Conservation (phyloP, 805 yeast genomes). For the Candida hungchunana region DNA sequence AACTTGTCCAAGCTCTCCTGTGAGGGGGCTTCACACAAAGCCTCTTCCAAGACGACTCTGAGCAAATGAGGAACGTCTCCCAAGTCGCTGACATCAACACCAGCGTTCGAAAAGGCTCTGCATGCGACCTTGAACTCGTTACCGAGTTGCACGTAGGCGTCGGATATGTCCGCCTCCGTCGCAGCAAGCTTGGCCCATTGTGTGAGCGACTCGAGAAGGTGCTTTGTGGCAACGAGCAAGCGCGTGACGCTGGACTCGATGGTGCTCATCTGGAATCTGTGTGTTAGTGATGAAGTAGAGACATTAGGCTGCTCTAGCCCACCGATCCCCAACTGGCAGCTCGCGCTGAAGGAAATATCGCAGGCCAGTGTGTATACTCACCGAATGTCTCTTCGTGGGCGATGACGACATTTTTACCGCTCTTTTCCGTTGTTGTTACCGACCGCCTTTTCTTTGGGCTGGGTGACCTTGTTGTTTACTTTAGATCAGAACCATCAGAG, state of each 20-base stretch:
- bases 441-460: too few relatives aligned
- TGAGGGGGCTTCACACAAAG: slow-evolving; percentile 79
- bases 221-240: slow-evolving; percentile 82
- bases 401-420: slow-evolving; percentile 11
- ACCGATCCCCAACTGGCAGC: not conserved
- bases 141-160: slow-evolving; percentile 87
- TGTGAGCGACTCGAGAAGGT: slow-evolving; percentile 76
- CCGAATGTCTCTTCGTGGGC: slow-evolving; percentile 27
- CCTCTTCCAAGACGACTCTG: slow-evolving; percentile 77
- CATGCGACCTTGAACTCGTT: slow-evolving; percentile 88
- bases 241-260: slow-evolving; percentile 77
- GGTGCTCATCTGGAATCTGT: slow-evolving; percentile 36
- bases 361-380: too few relatives aligned
- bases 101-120: slow-evolving; percentile 71
- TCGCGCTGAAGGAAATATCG: not conserved
- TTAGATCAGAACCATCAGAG: too few relatives aligned
- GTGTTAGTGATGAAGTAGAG: too few relatives aligned
- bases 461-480: too few relatives aligned
- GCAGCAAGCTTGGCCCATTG: slow-evolving; percentile 87
- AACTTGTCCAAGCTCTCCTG: slow-evolving; percentile 76
- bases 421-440: too few relatives aligned
- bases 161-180: slow-evolving; percentile 79
- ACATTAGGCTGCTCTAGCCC: too few relatives aligned
- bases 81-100: slow-evolving; percentile 75
- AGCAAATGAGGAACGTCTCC: slow-evolving; percentile 88